A percentile compares a stretch with the other conserved stretches of the same genome.
phyloP scores from a whole-genome alignment of 2,329 filamentous ascomycete genomes.

The Arthrobotrys pseudoclavata region DNA sequence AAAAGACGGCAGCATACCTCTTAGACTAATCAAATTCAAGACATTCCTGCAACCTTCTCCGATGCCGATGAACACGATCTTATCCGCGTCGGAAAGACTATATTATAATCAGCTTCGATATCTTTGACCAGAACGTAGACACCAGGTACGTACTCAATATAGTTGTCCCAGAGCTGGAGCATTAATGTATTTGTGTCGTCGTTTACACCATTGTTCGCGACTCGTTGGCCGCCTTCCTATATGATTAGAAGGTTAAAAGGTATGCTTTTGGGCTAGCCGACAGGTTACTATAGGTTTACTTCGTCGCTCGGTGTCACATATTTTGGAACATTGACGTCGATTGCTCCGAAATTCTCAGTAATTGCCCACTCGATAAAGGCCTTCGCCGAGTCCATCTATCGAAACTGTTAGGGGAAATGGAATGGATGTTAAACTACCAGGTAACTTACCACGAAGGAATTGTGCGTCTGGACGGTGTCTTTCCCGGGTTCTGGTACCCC shows the following conservation, averaged over 20 bases:
- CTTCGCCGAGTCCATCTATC: slow-evolving; percentile 82
- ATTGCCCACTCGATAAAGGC: slow-evolving; percentile 88
- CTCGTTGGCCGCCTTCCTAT: slow-evolving; percentile 68
- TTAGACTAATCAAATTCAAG: slow-evolving; percentile 81
- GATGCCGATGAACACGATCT: slow-evolving; percentile 87
- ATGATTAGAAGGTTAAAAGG: slow-evolving; percentile 26
- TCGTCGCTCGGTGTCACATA: slow-evolving; percentile 73
- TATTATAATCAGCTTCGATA: slow-evolving; percentile 48
- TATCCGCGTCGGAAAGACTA: slow-evolving; percentile 74
- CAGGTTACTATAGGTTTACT: slow-evolving; percentile 72
- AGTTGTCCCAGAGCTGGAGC: slow-evolving; percentile 96
- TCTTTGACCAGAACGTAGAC: not conserved
- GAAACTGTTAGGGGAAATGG: slow-evolving; percentile 61
- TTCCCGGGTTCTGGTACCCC: slow-evolving; percentile 70
- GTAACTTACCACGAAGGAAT: slow-evolving; percentile 83
- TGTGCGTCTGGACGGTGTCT: slow-evolving; percentile 80
- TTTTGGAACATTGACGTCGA: slow-evolving; percentile 91
- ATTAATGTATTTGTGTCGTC: slow-evolving; percentile 45
- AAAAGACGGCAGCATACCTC: slow-evolving; percentile 70
- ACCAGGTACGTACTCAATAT: slow-evolving; percentile 75
- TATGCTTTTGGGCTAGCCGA: slow-evolving; percentile 58
- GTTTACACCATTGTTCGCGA: slow-evolving; percentile 12
- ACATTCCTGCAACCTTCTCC: slow-evolving; percentile 90
- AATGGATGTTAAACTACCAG: slow-evolving; percentile 46
- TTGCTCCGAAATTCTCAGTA: slow-evolving; percentile 81